Base-by-base conservation (phyloP, 2,329 filamentous ascomycete genomes). In the Zymoseptoria crescenta region DNA sequence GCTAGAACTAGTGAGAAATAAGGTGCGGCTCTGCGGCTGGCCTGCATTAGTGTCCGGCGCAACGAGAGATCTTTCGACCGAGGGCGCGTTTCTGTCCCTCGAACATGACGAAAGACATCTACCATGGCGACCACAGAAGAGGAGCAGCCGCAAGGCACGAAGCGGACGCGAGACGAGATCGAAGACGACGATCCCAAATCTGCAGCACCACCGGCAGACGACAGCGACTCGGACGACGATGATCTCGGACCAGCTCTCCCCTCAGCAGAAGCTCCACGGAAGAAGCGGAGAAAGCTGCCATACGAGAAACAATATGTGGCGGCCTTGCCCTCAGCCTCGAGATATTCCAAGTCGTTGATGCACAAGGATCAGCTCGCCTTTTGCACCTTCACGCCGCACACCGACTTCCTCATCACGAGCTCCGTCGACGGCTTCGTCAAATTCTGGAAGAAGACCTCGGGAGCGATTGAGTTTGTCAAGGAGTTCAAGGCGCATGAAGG, bases 291-390 rank as follows among this genome's bases (percentile, higher is more conserved):
- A 68, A 89, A 89, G 68, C 85, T 99, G 2, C 91, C 90, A 1
- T 93, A 96, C 77, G 93, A 97, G 76, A 96, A 94, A 74, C 86
- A 97, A 69, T 97, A 96, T 75, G 80, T 97, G 64, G 89, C 90
- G 59, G 93, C 94, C 48, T 82, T 99, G 45, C 94, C 94, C 4
- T 84, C 83, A 55, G 89, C 90, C 20, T 70, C 81, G 45, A 87
- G 90, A 52, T 99, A 99, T 76, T 96, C 89, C 59, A 96, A 92
- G 71, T 97, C 94, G 52, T 80, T 99, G 70, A 99, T 99, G 95
- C 94, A 99, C 81, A 92, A 93, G 77, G 94, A 99, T 67, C 91
- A 96, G 76, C 77, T 99, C 54, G 84, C 88, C 59, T 97, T 92
- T 69, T 84, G 90, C 63, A 95, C 87, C 10, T 86, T 96, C 73